phyloP scores from a whole-genome alignment of 2,329 filamentous ascomycete genomes.

The Phyllosticta citriasiana region DNA sequence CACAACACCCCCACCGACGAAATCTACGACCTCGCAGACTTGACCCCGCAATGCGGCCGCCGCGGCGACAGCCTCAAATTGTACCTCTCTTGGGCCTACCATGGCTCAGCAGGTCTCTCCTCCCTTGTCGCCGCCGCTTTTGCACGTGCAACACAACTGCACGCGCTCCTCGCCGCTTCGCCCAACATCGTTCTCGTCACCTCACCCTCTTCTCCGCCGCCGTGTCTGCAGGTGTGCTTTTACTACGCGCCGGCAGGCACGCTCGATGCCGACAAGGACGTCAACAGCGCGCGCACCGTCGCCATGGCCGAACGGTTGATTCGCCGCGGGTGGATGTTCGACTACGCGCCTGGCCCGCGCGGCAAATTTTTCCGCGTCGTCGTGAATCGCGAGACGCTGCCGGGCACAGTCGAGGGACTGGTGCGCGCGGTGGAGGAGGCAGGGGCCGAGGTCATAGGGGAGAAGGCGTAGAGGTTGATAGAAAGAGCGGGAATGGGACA shows the following conservation, averaged over 20 bases:
- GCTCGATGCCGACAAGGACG: slow-evolving; percentile 34
- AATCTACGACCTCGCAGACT: slow-evolving; percentile 80
- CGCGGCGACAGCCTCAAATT: slow-evolving; percentile 79
- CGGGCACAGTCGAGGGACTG: slow-evolving; percentile 52
- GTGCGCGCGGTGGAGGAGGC: slow-evolving; percentile 47
- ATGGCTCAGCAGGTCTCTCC: slow-evolving; percentile 67
- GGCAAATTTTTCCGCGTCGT: slow-evolving; percentile 62
- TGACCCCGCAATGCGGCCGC: slow-evolving; percentile 88
- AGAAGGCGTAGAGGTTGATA: neutral
- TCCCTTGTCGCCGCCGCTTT: slow-evolving; percentile 58
- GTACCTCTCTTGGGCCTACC: slow-evolving; percentile 81
- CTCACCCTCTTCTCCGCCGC: slow-evolving; percentile 59
- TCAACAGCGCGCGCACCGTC: slow-evolving; percentile 48
- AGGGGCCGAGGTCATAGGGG: slow-evolving; percentile 20
- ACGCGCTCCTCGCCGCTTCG: slow-evolving; percentile 44
- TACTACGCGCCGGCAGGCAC: slow-evolving; percentile 60
- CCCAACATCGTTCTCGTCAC: slow-evolving; percentile 57
- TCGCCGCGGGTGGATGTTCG: slow-evolving; percentile 56
- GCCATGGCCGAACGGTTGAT: slow-evolving; percentile 46
- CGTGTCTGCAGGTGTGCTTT: slow-evolving; percentile 91
- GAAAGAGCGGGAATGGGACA: no score
- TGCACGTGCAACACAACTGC: slow-evolving; percentile 59
- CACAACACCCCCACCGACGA: slow-evolving; percentile 35
- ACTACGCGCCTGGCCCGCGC: slow-evolving; percentile 51
- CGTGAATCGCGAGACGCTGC: slow-evolving; percentile 52